These are phyloP conservation scores for Colletotrichum aenigma DNA, from an alignment of 2,329 filamentous ascomycete genomes.

Conservation along the genomic window DNA sequence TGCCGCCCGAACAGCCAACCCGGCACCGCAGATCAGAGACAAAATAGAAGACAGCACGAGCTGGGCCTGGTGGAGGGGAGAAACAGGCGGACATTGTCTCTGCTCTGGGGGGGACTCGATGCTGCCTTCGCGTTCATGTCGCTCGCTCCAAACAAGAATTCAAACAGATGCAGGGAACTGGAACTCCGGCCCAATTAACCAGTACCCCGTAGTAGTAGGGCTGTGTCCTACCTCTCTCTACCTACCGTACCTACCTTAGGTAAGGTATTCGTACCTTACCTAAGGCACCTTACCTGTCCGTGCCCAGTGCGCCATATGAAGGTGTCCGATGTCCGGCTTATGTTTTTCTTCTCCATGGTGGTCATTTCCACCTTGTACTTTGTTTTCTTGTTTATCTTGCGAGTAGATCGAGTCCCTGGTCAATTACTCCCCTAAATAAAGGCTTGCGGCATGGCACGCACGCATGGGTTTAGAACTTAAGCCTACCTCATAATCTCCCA, in stretches of 20 bases:
- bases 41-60: background rate
- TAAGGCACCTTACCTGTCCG: background rate
- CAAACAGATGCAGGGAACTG: background rate
- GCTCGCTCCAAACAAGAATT: background rate
- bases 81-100: background rate
- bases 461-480: background rate
- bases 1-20: background rate
- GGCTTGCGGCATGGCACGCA: background rate
- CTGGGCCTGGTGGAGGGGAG: background rate
- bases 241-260: no score
- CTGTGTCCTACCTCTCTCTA: background rate
- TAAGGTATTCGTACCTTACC: no score
- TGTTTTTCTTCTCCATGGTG: background rate
- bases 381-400: background rate
- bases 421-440: background rate
- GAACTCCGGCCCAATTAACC: background rate
- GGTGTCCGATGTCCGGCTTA: background rate
- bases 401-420: background rate
- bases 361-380: background rate
- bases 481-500: slow-evolving; percentile 4
- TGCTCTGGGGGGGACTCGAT: background rate
- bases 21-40: background rate
- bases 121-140: background rate
- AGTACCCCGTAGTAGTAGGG: background rate
- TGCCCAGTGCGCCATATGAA: background rate